Base-by-base conservation (phyloP, 1,284 basidiomycete species). In the Fistulinella cinereoalba region DNA sequence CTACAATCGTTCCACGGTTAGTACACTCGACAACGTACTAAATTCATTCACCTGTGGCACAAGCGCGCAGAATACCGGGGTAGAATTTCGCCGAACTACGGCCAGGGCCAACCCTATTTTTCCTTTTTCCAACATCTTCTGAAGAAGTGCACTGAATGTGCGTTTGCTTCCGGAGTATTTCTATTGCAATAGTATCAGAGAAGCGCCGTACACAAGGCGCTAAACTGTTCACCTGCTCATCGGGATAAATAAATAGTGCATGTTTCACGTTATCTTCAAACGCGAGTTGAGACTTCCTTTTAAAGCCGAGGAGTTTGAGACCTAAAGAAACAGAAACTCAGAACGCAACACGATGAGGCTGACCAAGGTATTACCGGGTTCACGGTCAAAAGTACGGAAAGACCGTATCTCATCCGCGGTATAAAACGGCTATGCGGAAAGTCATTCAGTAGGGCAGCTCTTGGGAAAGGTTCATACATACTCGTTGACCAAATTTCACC, bases 181-280 rank as follows among this genome's bases (percentile, higher is more conserved):
- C 88, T 93, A 54, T 41, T 19, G 10, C 12, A 19, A 1, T 0
- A 6, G 3, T 4, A 15, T 52, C 10, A 42, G 36, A 25, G 19
- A 31, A 8, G 12, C n/a, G 7, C 43, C 24, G 11, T 36, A 32
- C 12, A 4, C 18, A 15, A 2, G 15, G 8, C 24, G 16, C 33
- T 24, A 33, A 23, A 46, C 25, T 15, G 43, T 77, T 48, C 51
- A 92, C 92, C 65, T 80, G 72, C 64, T 99, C 96, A 56, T 96
- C 88, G 0, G 96, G 97, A 64, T 94, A 93, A 51, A 99, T 81
- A 62, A 99, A 99, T 43, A 83, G 72, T 0, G 92, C 83, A 67
- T 97, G 93, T 62, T 93, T 96, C 58, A 97, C 71, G 55, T 96
- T 96, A 62, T 97, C 91, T 64, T 93, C 85, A 55, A 93, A 88